These are phyloP conservation scores for Daldinia decipiens DNA, from an alignment of 495 filamentous ascomycete genomes.

Conservation along the genomic window DNA sequence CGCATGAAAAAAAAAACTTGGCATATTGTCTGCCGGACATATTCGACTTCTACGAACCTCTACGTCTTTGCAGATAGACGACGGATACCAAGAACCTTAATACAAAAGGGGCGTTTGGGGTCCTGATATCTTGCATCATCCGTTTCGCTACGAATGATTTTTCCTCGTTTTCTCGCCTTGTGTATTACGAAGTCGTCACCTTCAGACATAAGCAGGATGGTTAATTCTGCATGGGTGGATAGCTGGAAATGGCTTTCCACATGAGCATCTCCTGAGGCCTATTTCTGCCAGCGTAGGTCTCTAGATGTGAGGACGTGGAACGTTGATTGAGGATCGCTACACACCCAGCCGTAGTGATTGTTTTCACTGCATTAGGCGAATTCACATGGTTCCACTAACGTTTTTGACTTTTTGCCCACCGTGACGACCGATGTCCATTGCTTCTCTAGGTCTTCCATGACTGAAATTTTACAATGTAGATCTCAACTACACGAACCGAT, in stretches of 20 bases:
- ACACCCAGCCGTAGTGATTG: constrained; percentile 58
- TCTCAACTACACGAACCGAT: constrained; percentile 6
- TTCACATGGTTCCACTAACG: constrained; percentile 61
- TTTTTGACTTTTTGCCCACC: not conserved
- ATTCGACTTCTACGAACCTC: constrained; percentile 45
- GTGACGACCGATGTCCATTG: not conserved
- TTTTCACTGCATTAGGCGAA: constrained; percentile 65
- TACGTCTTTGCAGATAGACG: constrained; percentile 76
- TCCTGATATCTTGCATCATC: constrained; percentile 89
- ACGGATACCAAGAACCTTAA: constrained; percentile 69
- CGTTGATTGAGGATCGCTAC: constrained; percentile 66
- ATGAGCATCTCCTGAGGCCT: constrained; percentile 43
- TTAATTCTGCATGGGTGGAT: constrained; percentile 62
- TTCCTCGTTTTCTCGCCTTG: constrained; percentile 50
- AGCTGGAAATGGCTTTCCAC: constrained; percentile 64
- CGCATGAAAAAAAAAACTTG: constrained; percentile 57
- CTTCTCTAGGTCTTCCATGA: not conserved
- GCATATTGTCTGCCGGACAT: constrained; percentile 47
- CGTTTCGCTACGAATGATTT: constrained; percentile 56
- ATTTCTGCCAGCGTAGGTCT: constrained; percentile 42
- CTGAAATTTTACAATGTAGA: not conserved
- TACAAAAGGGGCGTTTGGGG: constrained; percentile 70
- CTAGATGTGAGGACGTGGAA: constrained; percentile 66
- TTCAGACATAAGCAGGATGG: constrained; percentile 51
- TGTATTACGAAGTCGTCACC: constrained; percentile 50